These are phyloP conservation scores for Ogataea haglerorum DNA, from an alignment of 805 yeast genomes.

Conservation along the genomic window DNA sequence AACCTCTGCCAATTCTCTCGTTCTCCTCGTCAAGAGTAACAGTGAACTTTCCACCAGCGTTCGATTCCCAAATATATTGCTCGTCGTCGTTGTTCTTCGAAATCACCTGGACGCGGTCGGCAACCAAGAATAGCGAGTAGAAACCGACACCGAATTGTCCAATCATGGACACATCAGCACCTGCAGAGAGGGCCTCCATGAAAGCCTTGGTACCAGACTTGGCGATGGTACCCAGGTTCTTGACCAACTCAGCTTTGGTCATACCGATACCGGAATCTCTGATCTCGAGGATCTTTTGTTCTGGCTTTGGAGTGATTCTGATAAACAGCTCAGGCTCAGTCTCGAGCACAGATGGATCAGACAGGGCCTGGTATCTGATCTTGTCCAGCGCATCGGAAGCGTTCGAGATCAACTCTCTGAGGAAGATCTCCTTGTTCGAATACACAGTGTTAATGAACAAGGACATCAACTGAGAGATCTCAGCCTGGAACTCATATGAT, in stretches of 20 bases:
- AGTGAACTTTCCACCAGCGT: slow-evolving; percentile 99
- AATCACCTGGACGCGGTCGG: slow-evolving; percentile 97
- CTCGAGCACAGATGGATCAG: slow-evolving; percentile 89
- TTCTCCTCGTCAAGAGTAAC: slow-evolving; percentile 84
- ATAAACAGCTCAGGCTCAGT: slow-evolving; percentile 95
- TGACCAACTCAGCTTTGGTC: slow-evolving; percentile 98
- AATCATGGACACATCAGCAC: slow-evolving; percentile 99
- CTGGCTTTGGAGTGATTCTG: slow-evolving; percentile 96
- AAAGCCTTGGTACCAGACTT: slow-evolving; percentile 99
- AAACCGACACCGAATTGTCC: slow-evolving; percentile 99
- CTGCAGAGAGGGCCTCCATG: slow-evolving; percentile 99
- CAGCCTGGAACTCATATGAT: slow-evolving; percentile 98
- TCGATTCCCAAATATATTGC: slow-evolving; percentile 99
- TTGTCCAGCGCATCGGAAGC: slow-evolving; percentile 99
- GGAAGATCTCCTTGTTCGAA: slow-evolving; percentile 98
- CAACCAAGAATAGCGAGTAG: slow-evolving; percentile 98
- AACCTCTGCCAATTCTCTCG: slow-evolving; percentile 92
- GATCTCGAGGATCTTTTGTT: slow-evolving; percentile 88
- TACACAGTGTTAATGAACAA: slow-evolving; percentile 99
- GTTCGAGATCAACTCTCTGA: slow-evolving; percentile 97
- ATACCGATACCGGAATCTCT: slow-evolving; percentile 99
- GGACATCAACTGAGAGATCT: slow-evolving; percentile 99
- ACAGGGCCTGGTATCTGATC: slow-evolving; percentile 93
- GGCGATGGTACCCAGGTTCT: slow-evolving; percentile 99
- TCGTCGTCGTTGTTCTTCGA: slow-evolving; percentile 99